phyloP scores from a whole-genome alignment of 768 basidiomycete species.

The Tephrocybe sp. region DNA sequence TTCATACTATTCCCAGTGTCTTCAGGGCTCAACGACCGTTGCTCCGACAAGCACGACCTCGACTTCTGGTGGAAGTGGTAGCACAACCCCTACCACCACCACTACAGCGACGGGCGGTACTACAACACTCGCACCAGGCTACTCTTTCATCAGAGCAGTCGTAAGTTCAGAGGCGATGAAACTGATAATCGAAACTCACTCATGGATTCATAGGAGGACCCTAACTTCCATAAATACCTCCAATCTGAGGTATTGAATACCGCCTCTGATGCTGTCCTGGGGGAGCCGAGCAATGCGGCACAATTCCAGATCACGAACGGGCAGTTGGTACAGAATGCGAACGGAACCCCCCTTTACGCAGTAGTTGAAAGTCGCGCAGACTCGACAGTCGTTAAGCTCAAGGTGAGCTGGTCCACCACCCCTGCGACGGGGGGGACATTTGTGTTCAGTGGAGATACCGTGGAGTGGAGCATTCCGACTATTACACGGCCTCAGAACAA shows the following conservation, averaged over 20 bases:
- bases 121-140: constrained; percentile 46
- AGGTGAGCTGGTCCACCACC: constrained; percentile 46
- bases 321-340: constrained; percentile 53
- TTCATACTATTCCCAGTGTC: constrained; percentile 54
- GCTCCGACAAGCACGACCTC: constrained; percentile 19
- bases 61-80: constrained; percentile 29
- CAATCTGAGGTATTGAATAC: constrained; percentile 46
- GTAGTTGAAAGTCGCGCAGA: constrained; percentile 46
- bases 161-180: constrained; percentile 29
- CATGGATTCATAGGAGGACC: constrained; percentile 38
- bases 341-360: constrained; percentile 46
- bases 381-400: constrained; percentile 47
- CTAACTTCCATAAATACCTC: constrained; percentile 65
- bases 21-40: constrained; percentile 38
- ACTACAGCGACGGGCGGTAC: constrained; percentile 30
- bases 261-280: constrained; percentile 50
- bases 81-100: constrained; percentile 28
- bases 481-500: constrained; percentile 53
- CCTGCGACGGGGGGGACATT: constrained; percentile 51
- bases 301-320: constrained; percentile 58
- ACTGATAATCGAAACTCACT: background rate
- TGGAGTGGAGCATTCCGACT: constrained; percentile 54
- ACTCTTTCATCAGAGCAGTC: constrained; percentile 59
- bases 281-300: constrained; percentile 47
- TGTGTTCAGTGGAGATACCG: constrained; percentile 55